Conservation (phyloP, 495 filamentous ascomycete species). For the Talaromyces wortmannii region DNA sequence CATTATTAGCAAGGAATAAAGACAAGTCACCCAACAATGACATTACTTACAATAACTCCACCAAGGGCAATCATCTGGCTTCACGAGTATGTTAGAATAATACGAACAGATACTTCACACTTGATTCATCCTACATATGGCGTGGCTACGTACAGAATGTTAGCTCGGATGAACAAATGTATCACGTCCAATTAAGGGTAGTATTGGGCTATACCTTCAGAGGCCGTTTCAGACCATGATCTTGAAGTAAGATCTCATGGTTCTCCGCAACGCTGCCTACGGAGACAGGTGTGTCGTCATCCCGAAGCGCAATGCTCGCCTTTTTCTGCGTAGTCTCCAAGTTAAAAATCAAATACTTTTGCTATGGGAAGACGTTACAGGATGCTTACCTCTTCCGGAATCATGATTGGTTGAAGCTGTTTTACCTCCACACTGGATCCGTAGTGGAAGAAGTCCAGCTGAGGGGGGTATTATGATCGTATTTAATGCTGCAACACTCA, state of each 20-base stretch:
- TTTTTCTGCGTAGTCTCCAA: conserved; percentile 4
- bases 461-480: background rate
- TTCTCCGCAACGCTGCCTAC: conserved; percentile 4
- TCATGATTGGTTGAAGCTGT: background rate
- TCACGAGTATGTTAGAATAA: background rate
- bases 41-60: conserved; percentile 13
- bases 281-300: conserved; percentile 9
- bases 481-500: background rate
- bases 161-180: no score
- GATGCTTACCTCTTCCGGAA: background rate
- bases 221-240: conserved; percentile 12
- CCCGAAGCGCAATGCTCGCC: conserved; percentile 1
- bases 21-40: background rate
- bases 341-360: no score
- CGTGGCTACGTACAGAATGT: conserved; percentile 7
- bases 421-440: background rate
- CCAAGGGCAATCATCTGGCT: conserved; percentile 18
- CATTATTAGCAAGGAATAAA: background rate
- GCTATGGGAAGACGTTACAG: background rate
- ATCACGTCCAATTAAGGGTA: background rate
- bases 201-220: conserved; percentile 8
- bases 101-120: background rate
- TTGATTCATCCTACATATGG: conserved; percentile 8
- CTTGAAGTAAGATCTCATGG: background rate
- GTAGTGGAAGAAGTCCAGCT: background rate